Evolutionary conservation across 2,329 filamentous ascomycete genomes (phyloP).

Genomic region (Alternaria conjuncta): DNA sequence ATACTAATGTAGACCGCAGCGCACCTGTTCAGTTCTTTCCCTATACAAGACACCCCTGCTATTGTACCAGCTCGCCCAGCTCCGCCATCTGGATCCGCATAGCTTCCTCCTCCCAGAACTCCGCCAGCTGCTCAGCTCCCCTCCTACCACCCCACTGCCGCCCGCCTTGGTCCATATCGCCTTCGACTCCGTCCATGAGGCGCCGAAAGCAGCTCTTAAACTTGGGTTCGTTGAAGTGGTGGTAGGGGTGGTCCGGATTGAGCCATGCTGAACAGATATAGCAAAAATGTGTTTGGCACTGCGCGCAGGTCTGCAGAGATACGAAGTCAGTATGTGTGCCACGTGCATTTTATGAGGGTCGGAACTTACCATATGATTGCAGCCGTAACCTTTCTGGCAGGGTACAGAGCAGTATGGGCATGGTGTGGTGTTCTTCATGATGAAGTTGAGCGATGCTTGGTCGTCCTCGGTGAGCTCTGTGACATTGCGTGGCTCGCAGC

Average conservation of each 20-base stretch:
- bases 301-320: conserved; percentile 74
- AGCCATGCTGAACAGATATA: conserved; percentile 93
- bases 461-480: conserved; percentile 83
- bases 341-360: conserved; percentile 81
- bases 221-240: conserved; percentile 78
- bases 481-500: conserved; percentile 68
- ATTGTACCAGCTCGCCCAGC: neutral
- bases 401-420: conserved; percentile 88
- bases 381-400: conserved; percentile 89
- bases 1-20: neutral
- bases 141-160: conserved; percentile 53
- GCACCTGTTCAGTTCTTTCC: neutral
- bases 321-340: conserved; percentile 59
- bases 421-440: conserved; percentile 79
- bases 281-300: conserved; percentile 92
- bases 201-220: conserved; percentile 77
- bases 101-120: conserved; percentile 47
- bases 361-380: conserved; percentile 44
- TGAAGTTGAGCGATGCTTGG: conserved; percentile 83
- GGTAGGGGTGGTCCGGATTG: conserved; percentile 79
- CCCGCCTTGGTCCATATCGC: conserved; percentile 64
- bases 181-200: conserved; percentile 87
- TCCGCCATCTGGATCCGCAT: conserved; percentile 32
- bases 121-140: conserved; percentile 52
- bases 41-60: neutral